Evolutionary conservation across 2,329 filamentous ascomycete species (phyloP).

Genomic region (Clonostachys solani): DNA sequence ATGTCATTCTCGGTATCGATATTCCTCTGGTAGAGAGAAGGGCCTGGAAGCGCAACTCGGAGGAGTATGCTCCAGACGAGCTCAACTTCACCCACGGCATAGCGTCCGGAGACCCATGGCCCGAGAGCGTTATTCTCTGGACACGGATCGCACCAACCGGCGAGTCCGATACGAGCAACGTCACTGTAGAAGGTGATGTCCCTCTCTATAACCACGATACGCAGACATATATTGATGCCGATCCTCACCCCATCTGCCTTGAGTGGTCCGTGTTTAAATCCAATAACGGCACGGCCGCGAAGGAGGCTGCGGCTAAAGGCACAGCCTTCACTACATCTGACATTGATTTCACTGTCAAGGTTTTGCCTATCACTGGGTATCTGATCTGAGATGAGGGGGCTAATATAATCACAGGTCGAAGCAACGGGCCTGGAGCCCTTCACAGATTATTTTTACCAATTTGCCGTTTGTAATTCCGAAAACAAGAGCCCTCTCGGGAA

Average conservation of each 20-base stretch:
- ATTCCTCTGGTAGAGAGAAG: constrained; percentile 57
- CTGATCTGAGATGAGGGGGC: not conserved
- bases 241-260: constrained; percentile 57
- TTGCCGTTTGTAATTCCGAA: constrained; percentile 60
- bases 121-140: constrained; percentile 55
- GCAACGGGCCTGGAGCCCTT: constrained; percentile 57
- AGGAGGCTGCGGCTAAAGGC: constrained; percentile 46
- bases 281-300: constrained; percentile 21
- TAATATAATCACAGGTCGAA: constrained; percentile 45
- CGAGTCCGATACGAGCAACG: constrained; percentile 40
- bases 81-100: constrained; percentile 64
- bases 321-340: constrained; percentile 66
- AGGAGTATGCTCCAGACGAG: constrained; percentile 33
- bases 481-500: constrained; percentile 59
- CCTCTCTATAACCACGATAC: constrained; percentile 43
- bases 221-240: constrained; percentile 35
- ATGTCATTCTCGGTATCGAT: constrained; percentile 60
- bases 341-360: constrained; percentile 73
- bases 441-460: constrained; percentile 66
- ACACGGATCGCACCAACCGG: constrained; percentile 38
- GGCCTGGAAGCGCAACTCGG: constrained; percentile 34
- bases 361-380: constrained; percentile 12
- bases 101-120: constrained; percentile 41
- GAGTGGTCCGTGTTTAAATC: constrained; percentile 56
- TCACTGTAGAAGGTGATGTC: constrained; percentile 34